A percentile compares a stretch with the other conserved stretches of the same genome.
Evolutionary conservation across 108 stramenopile genomes (phyloP).

Genomic region (Conticribra guillardii): DNA sequence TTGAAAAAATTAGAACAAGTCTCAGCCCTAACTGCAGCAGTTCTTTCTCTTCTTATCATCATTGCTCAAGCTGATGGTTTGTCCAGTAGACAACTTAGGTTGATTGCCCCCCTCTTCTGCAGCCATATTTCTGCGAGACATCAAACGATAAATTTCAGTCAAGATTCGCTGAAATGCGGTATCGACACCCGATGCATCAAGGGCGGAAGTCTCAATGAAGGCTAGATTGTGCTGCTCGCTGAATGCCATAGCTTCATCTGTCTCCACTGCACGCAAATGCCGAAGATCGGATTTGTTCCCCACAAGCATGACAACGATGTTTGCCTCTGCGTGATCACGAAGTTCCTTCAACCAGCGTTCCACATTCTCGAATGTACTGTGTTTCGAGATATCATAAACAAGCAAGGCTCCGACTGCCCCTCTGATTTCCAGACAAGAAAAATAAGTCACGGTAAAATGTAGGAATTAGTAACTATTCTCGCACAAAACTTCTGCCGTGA

Average conservation of each 20-base stretch:
- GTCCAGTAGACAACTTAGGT: slow-evolving; percentile 74
- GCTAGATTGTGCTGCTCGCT: slow-evolving; percentile 98
- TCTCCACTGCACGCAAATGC: slow-evolving; percentile 96
- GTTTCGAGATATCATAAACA: slow-evolving; percentile 99
- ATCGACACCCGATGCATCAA: slow-evolving; percentile 95
- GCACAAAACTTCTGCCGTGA: too few species aligned
- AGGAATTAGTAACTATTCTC: too few species aligned
- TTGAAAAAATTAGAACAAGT: too few species aligned
- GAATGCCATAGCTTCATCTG: slow-evolving; percentile 98
- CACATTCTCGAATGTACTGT: slow-evolving; percentile 97
- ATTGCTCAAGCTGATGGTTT: slow-evolving; percentile 75
- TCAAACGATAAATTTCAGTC: slow-evolving; percentile 92
- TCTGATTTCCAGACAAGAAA: slow-evolving; percentile 23
- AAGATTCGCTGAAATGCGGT: slow-evolving; percentile 97
- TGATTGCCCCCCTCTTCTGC: slow-evolving; percentile 76
- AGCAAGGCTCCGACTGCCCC: slow-evolving; percentile 92
- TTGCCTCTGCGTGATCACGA: slow-evolving; percentile 97
- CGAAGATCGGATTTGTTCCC: slow-evolving; percentile 97
- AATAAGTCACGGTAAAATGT: background rate
- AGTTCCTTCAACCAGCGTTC: slow-evolving; percentile 99
- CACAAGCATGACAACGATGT: slow-evolving; percentile 99
- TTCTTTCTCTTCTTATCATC: slow-evolving; percentile 45
- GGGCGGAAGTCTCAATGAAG: slow-evolving; percentile 98
- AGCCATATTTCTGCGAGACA: slow-evolving; percentile 84
- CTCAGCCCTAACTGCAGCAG: slow-evolving; percentile 46